Conservation (phyloP, 495 filamentous ascomycete genomes). For the Amniculicola lignicola region DNA sequence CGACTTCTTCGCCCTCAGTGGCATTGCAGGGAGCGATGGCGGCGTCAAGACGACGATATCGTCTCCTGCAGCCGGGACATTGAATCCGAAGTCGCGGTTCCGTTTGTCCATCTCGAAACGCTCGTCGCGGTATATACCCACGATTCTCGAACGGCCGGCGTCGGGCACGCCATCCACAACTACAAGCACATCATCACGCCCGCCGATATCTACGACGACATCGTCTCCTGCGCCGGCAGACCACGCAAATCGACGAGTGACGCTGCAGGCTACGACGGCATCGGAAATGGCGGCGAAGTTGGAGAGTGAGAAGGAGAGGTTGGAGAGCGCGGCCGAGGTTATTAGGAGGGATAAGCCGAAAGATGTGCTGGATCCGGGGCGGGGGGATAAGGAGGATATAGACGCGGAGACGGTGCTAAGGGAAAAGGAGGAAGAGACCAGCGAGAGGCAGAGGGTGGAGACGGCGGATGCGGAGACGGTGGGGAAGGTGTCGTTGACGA, state of each 20-base stretch:
- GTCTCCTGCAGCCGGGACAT: not conserved
- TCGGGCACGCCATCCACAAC: no score
- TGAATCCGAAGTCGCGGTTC: not conserved
- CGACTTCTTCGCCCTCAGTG: not conserved
- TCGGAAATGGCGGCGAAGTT: not conserved
- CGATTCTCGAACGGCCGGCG: no score
- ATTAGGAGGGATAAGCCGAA: conserved; percentile 3
- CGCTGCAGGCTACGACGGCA: not conserved
- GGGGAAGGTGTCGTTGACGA: no score
- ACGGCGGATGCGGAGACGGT: no score
- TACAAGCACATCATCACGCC: no score
- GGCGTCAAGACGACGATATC: not conserved
- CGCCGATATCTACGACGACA: not conserved
- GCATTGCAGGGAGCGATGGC: no score
- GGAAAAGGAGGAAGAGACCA: no score
- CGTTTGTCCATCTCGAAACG: not conserved
- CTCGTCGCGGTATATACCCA: no score
- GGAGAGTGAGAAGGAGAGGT: not conserved
- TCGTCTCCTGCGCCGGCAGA: not conserved
- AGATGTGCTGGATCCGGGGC: not conserved
- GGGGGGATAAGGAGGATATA: not conserved
- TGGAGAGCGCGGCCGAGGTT: not conserved
- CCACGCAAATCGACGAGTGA: not conserved
- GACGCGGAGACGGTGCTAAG: no score
- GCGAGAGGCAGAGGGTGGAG: no score